A percentile compares a stretch with the other conserved stretches of the same genome.
phyloP scores from a whole-genome alignment of 2,329 filamentous ascomycete genomes.

The Trichoderma brevicompactum region DNA sequence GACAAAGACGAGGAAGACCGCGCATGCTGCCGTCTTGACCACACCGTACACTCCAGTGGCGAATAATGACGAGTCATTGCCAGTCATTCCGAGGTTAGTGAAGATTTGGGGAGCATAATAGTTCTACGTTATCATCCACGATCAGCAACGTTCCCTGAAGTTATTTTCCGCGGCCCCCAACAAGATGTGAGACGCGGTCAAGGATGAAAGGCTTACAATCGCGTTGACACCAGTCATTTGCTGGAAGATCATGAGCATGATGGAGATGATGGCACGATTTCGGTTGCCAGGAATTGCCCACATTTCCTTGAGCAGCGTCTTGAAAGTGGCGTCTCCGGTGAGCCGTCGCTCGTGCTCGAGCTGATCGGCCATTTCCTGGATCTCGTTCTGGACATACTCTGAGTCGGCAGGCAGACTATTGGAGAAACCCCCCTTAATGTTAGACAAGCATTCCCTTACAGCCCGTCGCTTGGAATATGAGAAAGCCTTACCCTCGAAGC shows the following conservation, averaged over 20 bases:
- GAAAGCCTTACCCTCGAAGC: slow-evolving; percentile 47
- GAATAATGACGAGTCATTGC: slow-evolving; percentile 64
- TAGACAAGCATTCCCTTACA: not conserved
- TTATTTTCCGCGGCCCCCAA: not conserved
- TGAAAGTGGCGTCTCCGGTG: slow-evolving; percentile 55
- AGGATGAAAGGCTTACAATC: slow-evolving; percentile 48
- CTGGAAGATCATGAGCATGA: slow-evolving; percentile 67
- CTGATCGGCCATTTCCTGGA: slow-evolving; percentile 63
- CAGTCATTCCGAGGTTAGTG: slow-evolving; percentile 62
- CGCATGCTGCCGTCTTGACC: slow-evolving; percentile 68
- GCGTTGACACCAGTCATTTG: slow-evolving; percentile 69
- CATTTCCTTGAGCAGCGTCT: slow-evolving; percentile 67
- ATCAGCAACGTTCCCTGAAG: slow-evolving; percentile 8
- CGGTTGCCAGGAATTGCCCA: slow-evolving; percentile 64
- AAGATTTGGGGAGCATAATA: slow-evolving; percentile 75
- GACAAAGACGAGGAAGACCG: slow-evolving; percentile 67
- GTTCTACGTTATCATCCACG: slow-evolving; percentile 44
- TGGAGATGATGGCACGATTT: slow-evolving; percentile 66
- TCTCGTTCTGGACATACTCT: slow-evolving; percentile 61
- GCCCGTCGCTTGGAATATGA: not conserved
- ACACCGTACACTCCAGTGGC: slow-evolving; percentile 76
- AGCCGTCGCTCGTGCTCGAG: slow-evolving; percentile 66
- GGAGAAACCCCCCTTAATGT: not conserved
- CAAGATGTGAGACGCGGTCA: slow-evolving; percentile 39
- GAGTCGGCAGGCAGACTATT: slow-evolving; percentile 56